Base-by-base conservation (phyloP, 257 asterid species). In the Solanum sitiens region DNA sequence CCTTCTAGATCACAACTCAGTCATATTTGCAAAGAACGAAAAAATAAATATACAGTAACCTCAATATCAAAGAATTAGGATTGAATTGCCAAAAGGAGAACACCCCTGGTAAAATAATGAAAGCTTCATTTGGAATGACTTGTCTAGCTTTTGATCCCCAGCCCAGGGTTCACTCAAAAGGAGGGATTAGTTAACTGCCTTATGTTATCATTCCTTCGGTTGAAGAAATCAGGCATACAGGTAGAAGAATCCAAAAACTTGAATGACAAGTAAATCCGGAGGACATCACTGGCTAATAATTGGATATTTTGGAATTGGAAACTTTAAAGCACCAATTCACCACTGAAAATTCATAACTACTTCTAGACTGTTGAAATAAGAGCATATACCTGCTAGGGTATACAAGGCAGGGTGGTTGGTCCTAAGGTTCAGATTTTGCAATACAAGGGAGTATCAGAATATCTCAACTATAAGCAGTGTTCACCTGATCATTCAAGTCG, bases 401-500 rank as follows among this genome's bases (percentile, higher is more conserved):
- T 27, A 25, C 39, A 27, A 15, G 65, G 65, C 8, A 77, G 39
- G 13, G 7, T 0, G 15, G 18, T n/a, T 76, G 61, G 59, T 27
- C 40, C 63, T 14, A 79, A 79, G 30, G 4, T 47, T 6, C 70
- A 80, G 30, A 80, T 30, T 80, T 80, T 5, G 15, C 44, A 50
- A 47, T 50, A 80, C 27, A 80, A 50, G 85, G 70, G 68, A 50
- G 35, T 30, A 30, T 50, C 4, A 18, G 30, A 80, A 16, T 45
- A 13, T 30, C 50, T 82, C 70, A 30, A 50, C 10, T 25, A 50
- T 50, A 30, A 82, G 85, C 85, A 50, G 70, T 6, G 20, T 20
- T 91, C 90, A 92, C 99, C 99, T 94, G 94, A 89, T 97, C 98
- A 87, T 97, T 97, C 93, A 97, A 91, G 93, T 96, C 94, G 61